Evolutionary conservation across 768 basidiomycete species (phyloP).

Genomic region (Auricularia cornea): DNA sequence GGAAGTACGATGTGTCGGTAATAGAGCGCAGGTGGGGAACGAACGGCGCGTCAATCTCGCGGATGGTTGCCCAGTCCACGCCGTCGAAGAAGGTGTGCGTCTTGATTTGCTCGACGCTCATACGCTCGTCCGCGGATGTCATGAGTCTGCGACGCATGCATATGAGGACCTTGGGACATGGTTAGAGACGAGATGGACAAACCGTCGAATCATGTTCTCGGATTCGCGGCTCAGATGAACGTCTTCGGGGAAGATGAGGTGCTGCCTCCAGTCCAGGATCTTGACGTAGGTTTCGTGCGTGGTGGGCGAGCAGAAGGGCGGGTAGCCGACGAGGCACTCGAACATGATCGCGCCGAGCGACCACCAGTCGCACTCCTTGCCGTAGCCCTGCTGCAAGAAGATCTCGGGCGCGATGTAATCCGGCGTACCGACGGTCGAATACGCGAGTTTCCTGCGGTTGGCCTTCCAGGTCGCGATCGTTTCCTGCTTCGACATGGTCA

Average conservation of each 20-base stretch:
- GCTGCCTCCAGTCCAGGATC: constrained; percentile 88
- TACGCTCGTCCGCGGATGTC: constrained; percentile 69
- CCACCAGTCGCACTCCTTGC: constrained; percentile 99
- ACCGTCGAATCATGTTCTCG: constrained; percentile 83
- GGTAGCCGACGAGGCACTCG: constrained; percentile 94
- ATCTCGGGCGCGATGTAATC: constrained; percentile 97
- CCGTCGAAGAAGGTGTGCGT: constrained; percentile 90
- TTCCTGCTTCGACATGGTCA: constrained; percentile 90
- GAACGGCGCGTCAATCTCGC: constrained; percentile 88
- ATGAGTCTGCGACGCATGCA: constrained; percentile 65
- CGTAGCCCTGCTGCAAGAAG: constrained; percentile 94
- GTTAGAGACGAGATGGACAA: too few relatives aligned
- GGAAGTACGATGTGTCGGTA: constrained; percentile 98
- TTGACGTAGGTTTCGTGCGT: constrained; percentile 98
- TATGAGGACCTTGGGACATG: too few relatives aligned
- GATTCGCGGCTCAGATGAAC: constrained; percentile 87
- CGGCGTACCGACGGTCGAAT: constrained; percentile 95
- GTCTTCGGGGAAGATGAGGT: constrained; percentile 87
- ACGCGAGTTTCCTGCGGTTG: constrained; percentile 92
- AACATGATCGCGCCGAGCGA: constrained; percentile 98
- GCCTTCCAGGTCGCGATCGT: constrained; percentile 99
- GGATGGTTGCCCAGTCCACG: constrained; percentile 86
- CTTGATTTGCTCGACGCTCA: constrained; percentile 82
- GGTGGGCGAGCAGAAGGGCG: constrained; percentile 93
- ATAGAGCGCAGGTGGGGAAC: constrained; percentile 90